Evolutionary conservation across 495 filamentous ascomycete genomes (phyloP).

Genomic region (Rhizodiscina lignyota): DNA sequence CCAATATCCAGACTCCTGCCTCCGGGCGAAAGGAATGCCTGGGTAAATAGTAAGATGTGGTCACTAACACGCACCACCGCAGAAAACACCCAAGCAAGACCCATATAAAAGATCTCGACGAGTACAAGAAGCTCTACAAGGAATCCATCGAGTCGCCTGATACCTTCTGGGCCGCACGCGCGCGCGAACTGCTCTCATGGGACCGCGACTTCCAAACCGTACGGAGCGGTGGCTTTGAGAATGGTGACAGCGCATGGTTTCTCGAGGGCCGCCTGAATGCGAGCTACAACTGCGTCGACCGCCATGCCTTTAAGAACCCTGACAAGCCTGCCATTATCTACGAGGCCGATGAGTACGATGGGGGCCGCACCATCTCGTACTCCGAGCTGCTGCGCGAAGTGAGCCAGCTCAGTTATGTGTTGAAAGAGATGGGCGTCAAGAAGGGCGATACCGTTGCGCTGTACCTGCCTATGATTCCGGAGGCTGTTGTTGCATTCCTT

Average conservation of each 20-base stretch:
- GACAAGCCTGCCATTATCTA: slow-evolving; percentile 93
- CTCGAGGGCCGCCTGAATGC: slow-evolving; percentile 85
- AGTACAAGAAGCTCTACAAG: slow-evolving; percentile 88
- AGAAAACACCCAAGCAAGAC: slow-evolving; percentile 56
- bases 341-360: slow-evolving; percentile 81
- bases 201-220: slow-evolving; percentile 86
- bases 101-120: slow-evolving; percentile 53
- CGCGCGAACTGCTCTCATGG: slow-evolving; percentile 83
- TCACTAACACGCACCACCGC: slow-evolving; percentile 4
- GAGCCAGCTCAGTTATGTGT: slow-evolving; percentile 63
- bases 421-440: slow-evolving; percentile 88
- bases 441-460: slow-evolving; percentile 96
- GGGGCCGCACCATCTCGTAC: slow-evolving; percentile 84
- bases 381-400: slow-evolving; percentile 89
- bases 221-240: slow-evolving; percentile 52
- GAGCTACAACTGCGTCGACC: slow-evolving; percentile 93
- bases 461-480: slow-evolving; percentile 98
- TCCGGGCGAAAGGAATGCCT: neutral
- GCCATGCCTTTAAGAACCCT: slow-evolving; percentile 85
- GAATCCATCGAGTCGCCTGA: slow-evolving; percentile 86
- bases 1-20: too few species aligned
- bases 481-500: slow-evolving; percentile 80
- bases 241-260: slow-evolving; percentile 91
- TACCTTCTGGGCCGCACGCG: slow-evolving; percentile 77
- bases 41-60: neutral